Conservation (phyloP, 148 eudicot species). For the Amaranthus palmeri region DNA sequence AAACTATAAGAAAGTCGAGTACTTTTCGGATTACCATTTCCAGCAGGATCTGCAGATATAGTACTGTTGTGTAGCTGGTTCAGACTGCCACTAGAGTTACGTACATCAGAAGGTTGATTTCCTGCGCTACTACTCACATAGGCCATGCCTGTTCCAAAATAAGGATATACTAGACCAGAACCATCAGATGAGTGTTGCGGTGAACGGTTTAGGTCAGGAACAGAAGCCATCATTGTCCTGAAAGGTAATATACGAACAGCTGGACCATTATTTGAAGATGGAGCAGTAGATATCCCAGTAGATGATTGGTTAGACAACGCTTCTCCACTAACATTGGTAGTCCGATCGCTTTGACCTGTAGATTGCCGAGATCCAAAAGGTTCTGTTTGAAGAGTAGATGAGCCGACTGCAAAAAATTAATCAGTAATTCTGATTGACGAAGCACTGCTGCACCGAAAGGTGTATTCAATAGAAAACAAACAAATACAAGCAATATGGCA, state of each 20-base stretch:
- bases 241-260: constrained; percentile 34
- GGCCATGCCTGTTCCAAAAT: constrained; percentile 28
- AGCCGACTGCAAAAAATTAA: constrained; percentile 14
- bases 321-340: constrained; percentile 22
- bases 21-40: constrained; percentile 20
- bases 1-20: not conserved
- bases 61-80: constrained; percentile 18
- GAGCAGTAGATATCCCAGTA: constrained; percentile 20
- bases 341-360: constrained; percentile 25
- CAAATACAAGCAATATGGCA: not conserved
- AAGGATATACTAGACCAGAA: constrained; percentile 25
- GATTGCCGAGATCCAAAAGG: constrained; percentile 31
- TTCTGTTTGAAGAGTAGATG: constrained; percentile 31
- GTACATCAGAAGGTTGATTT: constrained; percentile 22
- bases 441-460: not conserved
- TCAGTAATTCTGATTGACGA: constrained; percentile 1
- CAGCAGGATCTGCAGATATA: constrained; percentile 28
- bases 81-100: constrained; percentile 16
- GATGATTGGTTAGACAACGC: constrained; percentile 25
- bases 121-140: constrained; percentile 27
- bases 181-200: constrained; percentile 30
- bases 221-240: constrained; percentile 34
- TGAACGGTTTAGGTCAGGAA: constrained; percentile 31
- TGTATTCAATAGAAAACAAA: not conserved
- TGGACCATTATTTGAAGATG: constrained; percentile 25